Evolutionary conservation across 495 filamentous ascomycete genomes (phyloP).

Genomic region (Pseudoneurospora amorphoporcata): DNA sequence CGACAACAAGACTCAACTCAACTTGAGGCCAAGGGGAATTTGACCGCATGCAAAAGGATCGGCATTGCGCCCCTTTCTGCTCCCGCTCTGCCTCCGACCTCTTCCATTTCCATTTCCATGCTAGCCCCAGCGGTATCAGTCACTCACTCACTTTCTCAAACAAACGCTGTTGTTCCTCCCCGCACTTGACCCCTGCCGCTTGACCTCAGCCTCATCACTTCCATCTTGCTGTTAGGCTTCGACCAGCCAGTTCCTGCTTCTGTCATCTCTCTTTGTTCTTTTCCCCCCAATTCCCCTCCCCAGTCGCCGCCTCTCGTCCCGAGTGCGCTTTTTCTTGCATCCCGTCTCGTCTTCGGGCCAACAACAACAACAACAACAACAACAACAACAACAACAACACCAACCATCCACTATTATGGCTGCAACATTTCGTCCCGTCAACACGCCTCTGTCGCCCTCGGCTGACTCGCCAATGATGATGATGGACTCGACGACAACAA

Average conservation of each 20-base stretch:
- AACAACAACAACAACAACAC: too few relatives aligned
- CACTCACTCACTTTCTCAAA: constrained; percentile 17
- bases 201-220: constrained; percentile 26
- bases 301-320: constrained; percentile 8
- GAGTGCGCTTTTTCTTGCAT: constrained; percentile 12
- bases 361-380: background rate
- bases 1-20: background rate
- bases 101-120: constrained; percentile 13
- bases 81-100: constrained; percentile 13
- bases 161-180: constrained; percentile 10
- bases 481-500: constrained; percentile 43
- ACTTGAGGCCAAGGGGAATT: background rate
- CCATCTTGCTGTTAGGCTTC: background rate
- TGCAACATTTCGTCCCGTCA: constrained; percentile 63
- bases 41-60: background rate
- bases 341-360: background rate
- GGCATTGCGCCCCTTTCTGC: constrained; percentile 5
- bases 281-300: background rate
- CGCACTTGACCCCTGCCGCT: constrained; percentile 25
- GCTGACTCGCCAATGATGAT: constrained; percentile 28
- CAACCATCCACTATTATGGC: constrained; percentile 26
- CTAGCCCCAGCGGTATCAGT: constrained; percentile 12
- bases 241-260: background rate
- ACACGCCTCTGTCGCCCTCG: constrained; percentile 50
- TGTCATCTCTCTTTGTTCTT: background rate